Evolutionary conservation across 768 basidiomycete species (phyloP).

Genomic region (Gymnopilus dilepis): DNA sequence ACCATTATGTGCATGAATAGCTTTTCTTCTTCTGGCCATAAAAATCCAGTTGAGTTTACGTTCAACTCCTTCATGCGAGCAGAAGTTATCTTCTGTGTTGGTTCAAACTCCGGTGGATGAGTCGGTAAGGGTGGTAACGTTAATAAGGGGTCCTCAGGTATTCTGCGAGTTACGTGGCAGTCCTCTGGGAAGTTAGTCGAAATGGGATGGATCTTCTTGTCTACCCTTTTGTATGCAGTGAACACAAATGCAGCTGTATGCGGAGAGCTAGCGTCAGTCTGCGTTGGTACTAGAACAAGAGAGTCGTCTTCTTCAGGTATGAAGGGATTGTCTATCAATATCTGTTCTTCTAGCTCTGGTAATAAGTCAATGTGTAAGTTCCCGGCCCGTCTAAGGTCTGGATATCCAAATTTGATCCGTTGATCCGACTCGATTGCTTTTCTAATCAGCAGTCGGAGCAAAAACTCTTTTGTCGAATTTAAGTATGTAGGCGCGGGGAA

Average conservation of each 20-base stretch:
- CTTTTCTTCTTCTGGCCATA: constrained; percentile 15
- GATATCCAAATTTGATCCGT: too few species aligned
- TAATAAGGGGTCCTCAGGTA: constrained; percentile 29
- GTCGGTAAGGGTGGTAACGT: constrained; percentile 23
- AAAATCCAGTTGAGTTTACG: constrained; percentile 13
- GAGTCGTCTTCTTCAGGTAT: too few species aligned
- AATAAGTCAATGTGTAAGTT: too few species aligned
- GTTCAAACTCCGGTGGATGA: constrained; percentile 26
- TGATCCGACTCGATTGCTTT: too few species aligned
- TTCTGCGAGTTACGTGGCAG: constrained; percentile 1
- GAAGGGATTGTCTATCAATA: too few species aligned
- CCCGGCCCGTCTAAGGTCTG: too few species aligned
- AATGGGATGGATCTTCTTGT: not conserved
- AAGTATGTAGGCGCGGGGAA: too few species aligned
- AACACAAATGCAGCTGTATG: not conserved
- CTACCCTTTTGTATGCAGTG: constrained; percentile 23
- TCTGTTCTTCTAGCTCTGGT: too few species aligned
- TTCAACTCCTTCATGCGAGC: constrained; percentile 22
- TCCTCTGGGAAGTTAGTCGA: not conserved
- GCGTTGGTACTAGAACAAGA: too few species aligned
- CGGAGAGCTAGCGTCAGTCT: not conserved
- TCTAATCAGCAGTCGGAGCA: too few species aligned
- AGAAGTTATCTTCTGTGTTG: constrained; percentile 24
- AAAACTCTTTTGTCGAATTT: too few species aligned
- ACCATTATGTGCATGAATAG: constrained; percentile 32